phyloP scores from a whole-genome alignment of 257 asterid species.

The Solanum chaucha region DNA sequence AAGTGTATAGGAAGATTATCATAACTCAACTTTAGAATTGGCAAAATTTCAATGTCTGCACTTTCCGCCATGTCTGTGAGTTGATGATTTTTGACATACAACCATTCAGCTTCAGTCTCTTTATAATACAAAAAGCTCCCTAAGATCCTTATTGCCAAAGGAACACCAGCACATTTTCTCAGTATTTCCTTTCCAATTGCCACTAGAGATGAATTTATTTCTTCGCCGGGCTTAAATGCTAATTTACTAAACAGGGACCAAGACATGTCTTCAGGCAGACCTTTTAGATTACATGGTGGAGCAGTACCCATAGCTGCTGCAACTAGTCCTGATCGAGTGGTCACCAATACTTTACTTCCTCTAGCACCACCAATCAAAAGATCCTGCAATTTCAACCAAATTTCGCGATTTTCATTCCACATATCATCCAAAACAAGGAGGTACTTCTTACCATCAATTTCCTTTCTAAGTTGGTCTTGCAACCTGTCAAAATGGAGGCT shows the following conservation, averaged over 20 bases:
- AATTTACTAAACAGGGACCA: slow-evolving; percentile 8
- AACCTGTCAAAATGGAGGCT: not conserved
- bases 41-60: not conserved
- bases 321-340: slow-evolving; percentile 10
- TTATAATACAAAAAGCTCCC: slow-evolving; percentile 6
- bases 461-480: not conserved
- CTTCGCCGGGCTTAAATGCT: slow-evolving; percentile 9
- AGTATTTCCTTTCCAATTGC: slow-evolving; percentile 13
- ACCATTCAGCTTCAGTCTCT: slow-evolving; percentile 10
- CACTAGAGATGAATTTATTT: not conserved
- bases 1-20: not conserved
- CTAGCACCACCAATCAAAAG: not conserved
- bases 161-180: slow-evolving; percentile 13
- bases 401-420: slow-evolving; percentile 14
- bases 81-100: not conserved
- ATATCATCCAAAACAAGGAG: slow-evolving; percentile 2
- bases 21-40: slow-evolving; percentile 4
- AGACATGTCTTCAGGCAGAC: slow-evolving; percentile 5
- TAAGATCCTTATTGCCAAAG: slow-evolving; percentile 8
- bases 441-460: not conserved
- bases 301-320: slow-evolving; percentile 4
- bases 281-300: not conserved
- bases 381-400: slow-evolving; percentile 8
- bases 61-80: not conserved
- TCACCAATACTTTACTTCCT: slow-evolving; percentile 11